Base-by-base conservation (phyloP, 805 yeast species). In the Clavispora vitiphila region DNA sequence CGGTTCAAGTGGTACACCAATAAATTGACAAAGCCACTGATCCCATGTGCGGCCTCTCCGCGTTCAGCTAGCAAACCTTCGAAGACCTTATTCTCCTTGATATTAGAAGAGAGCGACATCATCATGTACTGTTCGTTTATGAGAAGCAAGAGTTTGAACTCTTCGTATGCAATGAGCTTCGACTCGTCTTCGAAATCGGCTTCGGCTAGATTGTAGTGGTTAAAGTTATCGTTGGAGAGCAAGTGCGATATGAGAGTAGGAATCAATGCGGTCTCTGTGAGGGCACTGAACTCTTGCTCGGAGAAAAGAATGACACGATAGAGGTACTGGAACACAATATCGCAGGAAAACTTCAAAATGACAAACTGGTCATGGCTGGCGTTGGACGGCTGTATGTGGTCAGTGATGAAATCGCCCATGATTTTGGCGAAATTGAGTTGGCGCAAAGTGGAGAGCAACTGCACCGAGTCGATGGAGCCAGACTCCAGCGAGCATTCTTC, bases 71-170 rank as follows among this genome's bases (percentile, higher is more conserved):
- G 36, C 41, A 90, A 58, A 3, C 75, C 72, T 4, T 72, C 67
- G 53, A 84, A 77, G 2, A 86, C 83, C 43, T 55, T 51, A 48
- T 74, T 75, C 51, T 80, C 76, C 20, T 48, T 37, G 1, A 46
- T 46, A 1, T 49, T 40, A 27, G 58, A 53, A 4, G 61, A 43
- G 59, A 71, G 53, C 50, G 72, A 60, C 50, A 69, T 47, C 77
- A 87, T 83, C 82, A 90, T 78, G 61, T 79, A 90, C 61, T 90
- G 96, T 58, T 90, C 96, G 61, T 90, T 90, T 20, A 90, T 66
- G 1, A 88, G 81, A 30, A 90, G 65, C 10, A 90, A 60, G 12
- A 86, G 65, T 53, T 80, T 81, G 65, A 89, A 81, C 46, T 83
- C 80, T 30, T 86, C 77, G 47, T 78, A 79, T 9, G 73, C 70